Evolutionary conservation across 352 stramenopile genomes (phyloP).

Genomic region (Pythium oligandrum): DNA sequence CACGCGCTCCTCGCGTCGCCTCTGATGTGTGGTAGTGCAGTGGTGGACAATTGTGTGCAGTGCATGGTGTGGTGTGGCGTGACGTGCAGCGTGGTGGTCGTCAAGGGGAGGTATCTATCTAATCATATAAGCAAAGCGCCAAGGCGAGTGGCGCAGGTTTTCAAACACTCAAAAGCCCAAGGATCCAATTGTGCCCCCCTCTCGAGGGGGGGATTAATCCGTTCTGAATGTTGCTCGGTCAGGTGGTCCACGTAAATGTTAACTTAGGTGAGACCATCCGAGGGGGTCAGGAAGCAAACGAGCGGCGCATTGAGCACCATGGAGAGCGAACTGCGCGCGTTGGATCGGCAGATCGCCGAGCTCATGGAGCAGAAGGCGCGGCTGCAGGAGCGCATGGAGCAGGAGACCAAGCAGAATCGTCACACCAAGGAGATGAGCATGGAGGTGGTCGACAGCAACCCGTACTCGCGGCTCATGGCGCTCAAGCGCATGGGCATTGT

Average conservation of each 20-base stretch:
- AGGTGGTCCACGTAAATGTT: not conserved
- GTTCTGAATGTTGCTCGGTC: no score
- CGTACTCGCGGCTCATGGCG: slow-evolving; percentile 87
- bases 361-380: slow-evolving; percentile 71
- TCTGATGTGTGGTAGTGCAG: slow-evolving; percentile 1
- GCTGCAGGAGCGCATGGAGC: slow-evolving; percentile 49
- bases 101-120: no score
- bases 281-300: no score
- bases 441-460: slow-evolving; percentile 83
- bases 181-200: no score
- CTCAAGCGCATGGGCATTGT: slow-evolving; percentile 90
- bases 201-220: no score
- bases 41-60: no score
- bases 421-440: slow-evolving; percentile 59
- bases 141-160: no score
- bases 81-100: no score
- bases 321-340: slow-evolving; percentile 43
- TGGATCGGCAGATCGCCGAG: slow-evolving; percentile 68
- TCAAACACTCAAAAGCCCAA: no score
- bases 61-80: no score
- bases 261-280: slow-evolving; percentile 5
- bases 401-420: slow-evolving; percentile 22
- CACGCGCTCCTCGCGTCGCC: slow-evolving; percentile 47
- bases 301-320: not conserved
- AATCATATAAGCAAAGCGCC: no score